Base-by-base conservation (phyloP, 768 basidiomycete genomes). In the Leccinum subtestaceum region DNA sequence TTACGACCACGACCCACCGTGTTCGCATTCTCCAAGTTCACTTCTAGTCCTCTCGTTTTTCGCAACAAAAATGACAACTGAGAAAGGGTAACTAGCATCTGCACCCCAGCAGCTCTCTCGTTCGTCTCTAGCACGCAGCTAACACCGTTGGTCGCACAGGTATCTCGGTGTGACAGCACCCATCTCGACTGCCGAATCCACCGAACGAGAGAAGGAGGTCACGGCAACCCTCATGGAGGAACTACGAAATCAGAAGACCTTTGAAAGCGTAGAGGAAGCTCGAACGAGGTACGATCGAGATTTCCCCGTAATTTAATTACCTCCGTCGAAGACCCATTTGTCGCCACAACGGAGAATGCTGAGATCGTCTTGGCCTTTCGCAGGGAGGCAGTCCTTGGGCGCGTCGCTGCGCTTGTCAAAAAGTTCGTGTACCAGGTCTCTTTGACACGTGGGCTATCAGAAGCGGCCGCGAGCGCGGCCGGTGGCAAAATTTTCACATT, bases 401-500 rank as follows among this genome's bases (percentile, higher is more conserved):
- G 91, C 49, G 85, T 99, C 49, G 87, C 92, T 46, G 84, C 87
- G 55, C 80, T 97, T 27, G 93, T 98, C 65, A 94, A 93, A 77
- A 86, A 91, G 70, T 99, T 98, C 71, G 97, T 99, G 52, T 85
- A 84, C 68, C 83, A 84, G 62, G 86, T 95, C 1, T 89, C 91
- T 8, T 72, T 95, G 58, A 76, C 84, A 47, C 84, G 82, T 43
- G 96, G 96, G 7, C 78, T 96, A 49, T 95, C 95, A 31, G 95
- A 98, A 63, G 76, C 88, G 19, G 89, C 93, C 1, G 95, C 96
- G 9, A 84, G 77, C 53, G 87, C 91, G 51, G 93, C 97, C 9
- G 97, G 97, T 53, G 97, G 95, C 63, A 96, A 98, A 80, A 98
- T 99, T 72, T 99, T 94, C 74, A 98, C 97, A 7, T 99, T 96